phyloP scores from a whole-genome alignment of 805 yeast genomes.

The Millerago galiae region DNA sequence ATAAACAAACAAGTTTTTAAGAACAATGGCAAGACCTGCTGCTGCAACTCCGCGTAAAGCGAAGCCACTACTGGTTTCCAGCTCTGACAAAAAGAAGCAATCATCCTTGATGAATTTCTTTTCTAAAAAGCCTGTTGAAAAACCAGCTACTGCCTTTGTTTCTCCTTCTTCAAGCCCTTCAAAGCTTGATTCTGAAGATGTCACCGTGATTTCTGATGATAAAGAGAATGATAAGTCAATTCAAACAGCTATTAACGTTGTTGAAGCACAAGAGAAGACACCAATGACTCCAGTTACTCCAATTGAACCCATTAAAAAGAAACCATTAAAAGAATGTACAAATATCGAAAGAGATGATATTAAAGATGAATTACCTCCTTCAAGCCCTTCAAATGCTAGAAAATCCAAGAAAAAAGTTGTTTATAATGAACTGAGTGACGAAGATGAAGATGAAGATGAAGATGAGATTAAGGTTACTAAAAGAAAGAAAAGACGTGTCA shows the following conservation, averaged over 20 bases:
- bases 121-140: constrained; percentile 5
- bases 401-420: constrained; percentile 21
- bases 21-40: not conserved
- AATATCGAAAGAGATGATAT: not conserved
- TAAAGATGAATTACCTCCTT: constrained; percentile 3
- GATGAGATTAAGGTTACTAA: constrained; percentile 8
- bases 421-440: constrained; percentile 33
- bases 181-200: not conserved
- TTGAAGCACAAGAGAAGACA: not conserved
- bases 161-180: constrained; percentile 6
- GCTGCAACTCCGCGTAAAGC: constrained; percentile 3
- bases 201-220: constrained; percentile 6
- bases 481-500: constrained; percentile 23
- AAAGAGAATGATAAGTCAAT: constrained; percentile 2
- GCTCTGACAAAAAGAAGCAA: constrained; percentile 10
- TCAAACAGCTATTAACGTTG: not conserved
- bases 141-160: not conserved
- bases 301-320: constrained; percentile 8
- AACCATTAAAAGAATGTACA: constrained; percentile 3
- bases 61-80: not conserved
- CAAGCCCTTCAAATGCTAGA: constrained; percentile 10
- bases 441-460: constrained; percentile 25
- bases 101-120: constrained; percentile 12
- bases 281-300: constrained; percentile 3
- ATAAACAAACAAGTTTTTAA: no score